Percentiles rank a stretch among this genome's conserved stretches.
phyloP scores from a whole-genome alignment of 2,329 filamentous ascomycete genomes.

The Phaeosphaeria sp. region DNA sequence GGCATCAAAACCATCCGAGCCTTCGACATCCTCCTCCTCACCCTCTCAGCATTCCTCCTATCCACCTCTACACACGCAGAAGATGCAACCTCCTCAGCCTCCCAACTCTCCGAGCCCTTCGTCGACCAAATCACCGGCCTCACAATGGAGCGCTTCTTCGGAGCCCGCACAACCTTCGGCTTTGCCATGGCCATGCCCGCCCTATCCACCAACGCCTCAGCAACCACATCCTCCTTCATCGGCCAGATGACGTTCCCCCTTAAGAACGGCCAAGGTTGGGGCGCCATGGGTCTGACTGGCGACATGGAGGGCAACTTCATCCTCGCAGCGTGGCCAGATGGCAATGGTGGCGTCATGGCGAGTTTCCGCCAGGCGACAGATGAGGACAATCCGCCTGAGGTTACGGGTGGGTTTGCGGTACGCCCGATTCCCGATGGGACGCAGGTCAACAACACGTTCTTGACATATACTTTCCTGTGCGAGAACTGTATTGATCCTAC shows the following conservation, averaged over 20 bases:
- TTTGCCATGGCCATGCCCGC: conserved; percentile 30
- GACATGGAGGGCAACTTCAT: conserved; percentile 29
- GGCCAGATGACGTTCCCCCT: conserved; percentile 26
- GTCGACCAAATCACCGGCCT: conserved; percentile 18
- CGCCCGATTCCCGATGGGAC: conserved; percentile 9
- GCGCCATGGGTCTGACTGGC: conserved; percentile 21
- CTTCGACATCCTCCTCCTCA: not conserved
- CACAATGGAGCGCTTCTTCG: conserved; percentile 24
- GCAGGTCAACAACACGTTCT: conserved; percentile 12
- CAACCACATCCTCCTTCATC: conserved; percentile 19
- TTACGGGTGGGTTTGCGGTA: conserved; percentile 15
- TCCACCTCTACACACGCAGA: conserved; percentile 3
- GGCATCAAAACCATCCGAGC: not conserved
- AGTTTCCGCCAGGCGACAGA: conserved; percentile 23
- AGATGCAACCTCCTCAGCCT: conserved; percentile 7
- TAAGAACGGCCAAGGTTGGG: conserved; percentile 22
- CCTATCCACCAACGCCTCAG: conserved; percentile 5
- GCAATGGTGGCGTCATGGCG: conserved; percentile 15
- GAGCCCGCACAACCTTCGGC: conserved; percentile 17
- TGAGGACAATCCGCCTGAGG: conserved; percentile 22
- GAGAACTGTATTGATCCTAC: conserved; percentile 16
- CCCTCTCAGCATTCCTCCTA: not conserved
- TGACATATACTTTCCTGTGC: conserved; percentile 24
- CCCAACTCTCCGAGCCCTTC: conserved; percentile 18
- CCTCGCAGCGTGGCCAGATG: conserved; percentile 26